phyloP scores from a whole-genome alignment of 1,284 basidiomycete species.

The Anthracocystis walkeri region DNA sequence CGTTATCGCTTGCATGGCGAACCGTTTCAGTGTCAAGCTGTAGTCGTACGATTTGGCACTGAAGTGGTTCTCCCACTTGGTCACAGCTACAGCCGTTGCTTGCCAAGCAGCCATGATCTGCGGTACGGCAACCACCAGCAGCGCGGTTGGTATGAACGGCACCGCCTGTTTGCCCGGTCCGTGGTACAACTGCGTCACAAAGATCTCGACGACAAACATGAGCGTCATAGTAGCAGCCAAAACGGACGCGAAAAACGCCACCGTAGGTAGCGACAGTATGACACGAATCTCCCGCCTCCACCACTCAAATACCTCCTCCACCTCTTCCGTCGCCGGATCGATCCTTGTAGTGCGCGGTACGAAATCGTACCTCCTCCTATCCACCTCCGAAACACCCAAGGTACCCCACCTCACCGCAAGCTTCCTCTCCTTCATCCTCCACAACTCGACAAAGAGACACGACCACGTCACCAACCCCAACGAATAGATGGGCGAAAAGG shows the following conservation, averaged over 20 bases:
- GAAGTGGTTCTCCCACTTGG: slow-evolving; percentile 80
- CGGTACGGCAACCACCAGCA: slow-evolving; percentile 86
- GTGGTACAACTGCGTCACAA: slow-evolving; percentile 73
- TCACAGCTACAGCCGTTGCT: slow-evolving; percentile 78
- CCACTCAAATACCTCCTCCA: slow-evolving; percentile 67
- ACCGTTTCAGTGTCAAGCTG: slow-evolving; percentile 90
- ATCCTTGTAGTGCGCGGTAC: slow-evolving; percentile 43
- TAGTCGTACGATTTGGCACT: slow-evolving; percentile 81
- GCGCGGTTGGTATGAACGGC: slow-evolving; percentile 83
- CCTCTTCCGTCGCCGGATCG: slow-evolving; percentile 63
- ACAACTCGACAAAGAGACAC: slow-evolving; percentile 62
- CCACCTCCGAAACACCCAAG: slow-evolving; percentile 52
- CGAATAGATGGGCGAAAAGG: slow-evolving; percentile 60
- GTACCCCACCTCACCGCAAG: slow-evolving; percentile 68
- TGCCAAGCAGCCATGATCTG: slow-evolving; percentile 84
- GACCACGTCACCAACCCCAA: slow-evolving; percentile 62
- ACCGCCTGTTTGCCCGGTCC: slow-evolving; percentile 82
- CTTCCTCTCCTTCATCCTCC: slow-evolving; percentile 66
- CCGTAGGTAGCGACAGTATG: slow-evolving; percentile 81
- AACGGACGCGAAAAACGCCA: slow-evolving; percentile 79
- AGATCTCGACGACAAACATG: slow-evolving; percentile 70
- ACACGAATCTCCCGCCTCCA: slow-evolving; percentile 75
- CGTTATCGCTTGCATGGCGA: slow-evolving; percentile 86
- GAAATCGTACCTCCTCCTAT: slow-evolving; percentile 55
- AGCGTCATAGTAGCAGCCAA: slow-evolving; percentile 73